A percentile compares a stretch with the other conserved stretches of the same genome.
Conservation (phyloP, 768 basidiomycete genomes). For the Lyophyllum decastes region DNA sequence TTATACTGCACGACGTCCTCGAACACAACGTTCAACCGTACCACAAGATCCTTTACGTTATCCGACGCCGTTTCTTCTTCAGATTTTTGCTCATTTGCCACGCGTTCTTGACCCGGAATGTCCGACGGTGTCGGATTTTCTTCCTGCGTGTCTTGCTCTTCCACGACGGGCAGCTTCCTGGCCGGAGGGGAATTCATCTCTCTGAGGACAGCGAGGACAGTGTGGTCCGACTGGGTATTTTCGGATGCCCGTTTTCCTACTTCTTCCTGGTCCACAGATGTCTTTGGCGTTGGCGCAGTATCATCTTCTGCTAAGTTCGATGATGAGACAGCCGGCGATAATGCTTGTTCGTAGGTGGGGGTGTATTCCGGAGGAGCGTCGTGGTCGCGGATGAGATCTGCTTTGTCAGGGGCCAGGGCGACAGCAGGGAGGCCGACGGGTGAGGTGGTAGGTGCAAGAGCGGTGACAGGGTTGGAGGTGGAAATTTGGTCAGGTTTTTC, state of each 20-base stretch:
- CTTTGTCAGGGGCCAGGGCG: background rate
- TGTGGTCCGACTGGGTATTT: background rate
- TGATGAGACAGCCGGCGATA: background rate
- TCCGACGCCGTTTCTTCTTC: background rate
- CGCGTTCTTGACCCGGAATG: background rate
- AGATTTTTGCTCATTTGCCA: background rate
- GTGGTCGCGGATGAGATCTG: background rate
- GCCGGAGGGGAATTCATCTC: background rate
- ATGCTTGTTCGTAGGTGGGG: background rate
- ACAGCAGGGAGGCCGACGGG: too few species aligned
- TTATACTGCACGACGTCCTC: conserved; percentile 6
- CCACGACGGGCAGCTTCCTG: background rate
- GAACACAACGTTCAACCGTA: background rate
- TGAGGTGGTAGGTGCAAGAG: too few species aligned
- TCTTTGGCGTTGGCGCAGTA: background rate
- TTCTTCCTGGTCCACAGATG: background rate
- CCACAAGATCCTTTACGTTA: background rate
- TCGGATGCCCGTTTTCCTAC: background rate
- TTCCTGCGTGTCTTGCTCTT: background rate
- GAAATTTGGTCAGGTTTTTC: background rate
- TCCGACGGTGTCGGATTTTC: background rate
- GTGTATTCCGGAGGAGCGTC: conserved; percentile 8
- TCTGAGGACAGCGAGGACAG: background rate
- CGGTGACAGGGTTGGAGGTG: background rate
- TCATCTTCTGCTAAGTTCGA: too few species aligned